These are phyloP conservation scores for Trichocomaceae sp. DNA, from an alignment of 2,329 filamentous ascomycete genomes.

Conservation along the genomic window DNA sequence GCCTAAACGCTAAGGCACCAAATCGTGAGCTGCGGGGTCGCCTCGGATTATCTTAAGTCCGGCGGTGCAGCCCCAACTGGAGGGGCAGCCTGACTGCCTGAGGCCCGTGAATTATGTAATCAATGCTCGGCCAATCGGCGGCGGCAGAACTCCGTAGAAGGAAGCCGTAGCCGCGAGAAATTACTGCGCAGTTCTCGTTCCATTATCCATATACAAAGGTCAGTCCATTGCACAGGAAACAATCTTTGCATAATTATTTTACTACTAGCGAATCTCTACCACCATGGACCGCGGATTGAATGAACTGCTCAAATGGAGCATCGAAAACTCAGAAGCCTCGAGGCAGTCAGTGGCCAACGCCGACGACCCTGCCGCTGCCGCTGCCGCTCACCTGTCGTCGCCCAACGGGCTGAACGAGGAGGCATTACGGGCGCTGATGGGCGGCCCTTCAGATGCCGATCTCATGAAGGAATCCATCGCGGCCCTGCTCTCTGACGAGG, in stretches of 20 bases:
- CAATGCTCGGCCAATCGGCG: background rate
- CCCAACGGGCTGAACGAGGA: slow-evolving; percentile 56
- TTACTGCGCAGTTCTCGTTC: background rate
- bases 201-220: background rate
- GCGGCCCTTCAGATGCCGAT: slow-evolving; percentile 82
- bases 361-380: slow-evolving; percentile 25
- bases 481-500: slow-evolving; percentile 60
- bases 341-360: slow-evolving; percentile 27
- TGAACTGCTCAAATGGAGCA: slow-evolving; percentile 72
- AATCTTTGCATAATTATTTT: background rate
- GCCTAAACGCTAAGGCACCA: slow-evolving; percentile 4
- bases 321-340: slow-evolving; percentile 53
- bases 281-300: slow-evolving; percentile 60
- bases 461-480: slow-evolving; percentile 82
- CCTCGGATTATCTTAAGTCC: slow-evolving; percentile 3
- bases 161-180: slow-evolving; percentile 10
- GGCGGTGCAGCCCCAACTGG: slow-evolving; percentile 8
- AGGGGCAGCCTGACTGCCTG: slow-evolving; percentile 5
- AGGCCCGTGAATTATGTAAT: too few relatives aligned
- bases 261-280: background rate
- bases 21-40: slow-evolving; percentile 15
- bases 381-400: slow-evolving; percentile 27
- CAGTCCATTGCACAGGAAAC: background rate
- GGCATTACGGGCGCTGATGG: slow-evolving; percentile 66
- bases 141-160: slow-evolving; percentile 9